Percentiles rank a stretch among this genome's conserved stretches.
Conservation (phyloP, 2,329 filamentous ascomycete species). For the Penicillium sp. region DNA sequence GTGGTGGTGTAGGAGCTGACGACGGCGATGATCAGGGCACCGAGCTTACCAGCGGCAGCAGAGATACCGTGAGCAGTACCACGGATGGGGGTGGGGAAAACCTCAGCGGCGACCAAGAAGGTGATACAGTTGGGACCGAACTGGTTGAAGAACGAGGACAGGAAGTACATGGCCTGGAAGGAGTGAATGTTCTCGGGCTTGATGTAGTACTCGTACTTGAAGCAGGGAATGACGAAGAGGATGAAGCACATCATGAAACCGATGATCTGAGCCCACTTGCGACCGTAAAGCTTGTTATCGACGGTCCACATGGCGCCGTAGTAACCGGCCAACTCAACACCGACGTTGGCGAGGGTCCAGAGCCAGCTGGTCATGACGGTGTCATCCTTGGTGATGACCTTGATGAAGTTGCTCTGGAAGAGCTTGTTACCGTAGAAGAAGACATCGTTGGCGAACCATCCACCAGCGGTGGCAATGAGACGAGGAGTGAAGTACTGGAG, state of each 20-base stretch:
- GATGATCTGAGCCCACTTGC: constrained; percentile 93
- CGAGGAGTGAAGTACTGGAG: constrained; percentile 82
- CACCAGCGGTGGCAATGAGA: constrained; percentile 78
- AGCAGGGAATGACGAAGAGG: constrained; percentile 88
- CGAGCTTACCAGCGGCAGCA: constrained; percentile 83
- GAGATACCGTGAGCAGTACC: constrained; percentile 93
- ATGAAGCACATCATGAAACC: constrained; percentile 92
- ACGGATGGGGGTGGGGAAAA: constrained; percentile 88
- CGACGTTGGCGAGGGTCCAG: constrained; percentile 89
- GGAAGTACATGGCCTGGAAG: constrained; percentile 97
- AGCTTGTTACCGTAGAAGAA: constrained; percentile 99
- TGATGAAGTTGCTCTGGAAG: constrained; percentile 88
- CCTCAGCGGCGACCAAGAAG: constrained; percentile 92
- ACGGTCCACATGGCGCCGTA: constrained; percentile 85
- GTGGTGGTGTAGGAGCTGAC: constrained; percentile 69
- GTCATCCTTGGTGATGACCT: constrained; percentile 67
- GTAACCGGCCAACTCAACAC: constrained; percentile 81
- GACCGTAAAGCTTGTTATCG: constrained; percentile 93
- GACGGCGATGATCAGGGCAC: constrained; percentile 81
- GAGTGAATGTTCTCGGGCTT: constrained; percentile 67
- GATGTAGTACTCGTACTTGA: constrained; percentile 82
- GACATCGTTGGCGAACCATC: constrained; percentile 95
- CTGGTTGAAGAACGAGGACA: constrained; percentile 98
- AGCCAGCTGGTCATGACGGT: constrained; percentile 84
- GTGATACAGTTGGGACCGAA: constrained; percentile 95